Percentiles rank a stretch among this genome's conserved stretches.
These are phyloP conservation scores for Ascomycota sp. DNA, from an alignment of 2,329 filamentous ascomycete species.

Conservation along the genomic window DNA sequence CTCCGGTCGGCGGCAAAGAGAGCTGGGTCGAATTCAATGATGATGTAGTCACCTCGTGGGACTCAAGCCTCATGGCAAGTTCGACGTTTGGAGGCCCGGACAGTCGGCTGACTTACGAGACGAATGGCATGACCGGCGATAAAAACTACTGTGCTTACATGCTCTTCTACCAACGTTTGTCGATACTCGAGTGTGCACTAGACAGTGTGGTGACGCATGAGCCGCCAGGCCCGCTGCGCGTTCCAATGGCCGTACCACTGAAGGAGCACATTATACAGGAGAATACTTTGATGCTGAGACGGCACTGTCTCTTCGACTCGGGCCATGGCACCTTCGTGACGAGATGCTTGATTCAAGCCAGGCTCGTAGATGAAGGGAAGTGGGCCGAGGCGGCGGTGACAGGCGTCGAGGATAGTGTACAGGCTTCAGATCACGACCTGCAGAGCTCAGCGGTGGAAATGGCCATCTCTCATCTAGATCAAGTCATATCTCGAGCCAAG, in stretches of 20 bases:
- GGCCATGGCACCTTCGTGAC: constrained; percentile 45
- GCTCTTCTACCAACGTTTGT: constrained; percentile 80
- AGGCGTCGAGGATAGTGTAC: neutral
- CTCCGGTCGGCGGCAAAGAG: constrained; percentile 23
- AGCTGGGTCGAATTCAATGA: constrained; percentile 91
- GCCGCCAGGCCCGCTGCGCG: constrained; percentile 15
- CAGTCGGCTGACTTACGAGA: constrained; percentile 24
- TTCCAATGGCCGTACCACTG: constrained; percentile 21
- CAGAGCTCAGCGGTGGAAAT: constrained; percentile 30
- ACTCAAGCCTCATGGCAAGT: constrained; percentile 47
- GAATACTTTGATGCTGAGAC: constrained; percentile 50
- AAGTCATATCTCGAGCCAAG: constrained; percentile 50
- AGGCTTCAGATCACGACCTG: constrained; percentile 6
- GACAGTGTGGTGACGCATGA: constrained; percentile 16
- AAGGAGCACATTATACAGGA: constrained; percentile 42
- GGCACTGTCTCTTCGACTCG: constrained; percentile 60
- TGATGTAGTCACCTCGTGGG: constrained; percentile 54
- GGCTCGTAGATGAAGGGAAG: constrained; percentile 11
- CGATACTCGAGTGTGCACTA: constrained; percentile 34
- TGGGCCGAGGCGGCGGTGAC: neutral
- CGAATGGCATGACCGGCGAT: constrained; percentile 26
- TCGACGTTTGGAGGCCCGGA: constrained; percentile 62
- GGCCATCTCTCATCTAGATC: constrained; percentile 45
- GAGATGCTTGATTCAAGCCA: constrained; percentile 35
- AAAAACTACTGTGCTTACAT: constrained; percentile 85